These are phyloP conservation scores for Stachybotrys echinatus DNA, from an alignment of 2,329 filamentous ascomycete species.

Conservation along the genomic window DNA sequence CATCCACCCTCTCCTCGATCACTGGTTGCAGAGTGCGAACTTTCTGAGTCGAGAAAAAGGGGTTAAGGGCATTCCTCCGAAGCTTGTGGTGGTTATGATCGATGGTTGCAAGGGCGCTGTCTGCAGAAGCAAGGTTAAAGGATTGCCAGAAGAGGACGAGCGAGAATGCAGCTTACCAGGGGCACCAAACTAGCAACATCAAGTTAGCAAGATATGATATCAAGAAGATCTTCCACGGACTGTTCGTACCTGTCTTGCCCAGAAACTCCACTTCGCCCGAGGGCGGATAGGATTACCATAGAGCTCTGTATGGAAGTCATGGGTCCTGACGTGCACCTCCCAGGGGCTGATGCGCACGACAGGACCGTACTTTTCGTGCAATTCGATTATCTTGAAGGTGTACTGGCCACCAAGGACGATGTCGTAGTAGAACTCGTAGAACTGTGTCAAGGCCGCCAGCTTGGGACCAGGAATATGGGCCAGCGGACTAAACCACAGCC, in stretches of 20 bases:
- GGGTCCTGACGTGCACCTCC: conserved; percentile 32
- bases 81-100: conserved; percentile 27
- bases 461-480: conserved; percentile 32
- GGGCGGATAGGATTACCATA: conserved; percentile 24
- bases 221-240: no score
- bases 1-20: conserved; percentile 28
- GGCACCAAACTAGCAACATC: conserved; percentile 21
- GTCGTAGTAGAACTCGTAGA: conserved; percentile 39
- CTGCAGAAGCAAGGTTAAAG: conserved; percentile 8
- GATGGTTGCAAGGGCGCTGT: conserved; percentile 27
- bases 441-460: conserved; percentile 31
- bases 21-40: conserved; percentile 31
- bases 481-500: conserved; percentile 32
- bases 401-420: conserved; percentile 34
- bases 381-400: conserved; percentile 31
- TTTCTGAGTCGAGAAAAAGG: conserved; percentile 30
- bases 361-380: conserved; percentile 36
- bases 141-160: neutral
- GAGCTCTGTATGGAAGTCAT: conserved; percentile 32
- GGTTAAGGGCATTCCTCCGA: conserved; percentile 27
- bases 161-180: conserved; percentile 14
- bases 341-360: conserved; percentile 34
- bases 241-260: conserved; percentile 25
- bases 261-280: conserved; percentile 28
- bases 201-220: conserved; percentile 8